These are phyloP conservation scores for Pelargonium nanum DNA, from an alignment of 345 rosid species.

Conservation along the genomic window DNA sequence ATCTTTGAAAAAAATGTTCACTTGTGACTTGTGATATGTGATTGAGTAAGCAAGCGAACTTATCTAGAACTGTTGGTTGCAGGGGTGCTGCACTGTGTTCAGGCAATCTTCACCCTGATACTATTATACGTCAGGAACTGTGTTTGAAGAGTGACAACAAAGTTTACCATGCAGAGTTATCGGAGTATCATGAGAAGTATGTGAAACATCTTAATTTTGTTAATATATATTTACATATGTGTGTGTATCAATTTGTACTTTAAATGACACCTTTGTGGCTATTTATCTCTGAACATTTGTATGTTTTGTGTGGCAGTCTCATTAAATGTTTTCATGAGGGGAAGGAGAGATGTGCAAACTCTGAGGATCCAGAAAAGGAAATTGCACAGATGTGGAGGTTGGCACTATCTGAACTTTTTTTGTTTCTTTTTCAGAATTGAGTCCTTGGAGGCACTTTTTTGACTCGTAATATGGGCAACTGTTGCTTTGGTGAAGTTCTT, in stretches of 20 bases:
- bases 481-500: background rate
- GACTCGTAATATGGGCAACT: background rate
- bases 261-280: background rate
- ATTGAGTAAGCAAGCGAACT: constrained; percentile 13
- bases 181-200: constrained; percentile 75
- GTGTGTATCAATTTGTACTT: background rate
- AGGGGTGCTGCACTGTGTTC: constrained; percentile 75
- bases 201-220: constrained; percentile 14
- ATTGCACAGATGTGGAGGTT: constrained; percentile 54
- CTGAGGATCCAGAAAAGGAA: constrained; percentile 61
- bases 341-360: constrained; percentile 71
- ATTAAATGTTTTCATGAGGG: constrained; percentile 54
- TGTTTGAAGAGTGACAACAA: constrained; percentile 39
- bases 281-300: constrained; percentile 3
- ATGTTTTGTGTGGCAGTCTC: constrained; percentile 47
- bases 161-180: constrained; percentile 48
- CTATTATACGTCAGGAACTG: constrained; percentile 39
- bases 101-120: constrained; percentile 80
- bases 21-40: background rate
- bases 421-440: constrained; percentile 1
- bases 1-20: constrained; percentile 2
- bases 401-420: constrained; percentile 14
- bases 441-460: background rate
- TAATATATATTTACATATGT: background rate
- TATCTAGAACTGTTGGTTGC: constrained; percentile 35